Evolutionary conservation across 2,329 filamentous ascomycete species (phyloP).

Genomic region (Corynespora cassiicola): DNA sequence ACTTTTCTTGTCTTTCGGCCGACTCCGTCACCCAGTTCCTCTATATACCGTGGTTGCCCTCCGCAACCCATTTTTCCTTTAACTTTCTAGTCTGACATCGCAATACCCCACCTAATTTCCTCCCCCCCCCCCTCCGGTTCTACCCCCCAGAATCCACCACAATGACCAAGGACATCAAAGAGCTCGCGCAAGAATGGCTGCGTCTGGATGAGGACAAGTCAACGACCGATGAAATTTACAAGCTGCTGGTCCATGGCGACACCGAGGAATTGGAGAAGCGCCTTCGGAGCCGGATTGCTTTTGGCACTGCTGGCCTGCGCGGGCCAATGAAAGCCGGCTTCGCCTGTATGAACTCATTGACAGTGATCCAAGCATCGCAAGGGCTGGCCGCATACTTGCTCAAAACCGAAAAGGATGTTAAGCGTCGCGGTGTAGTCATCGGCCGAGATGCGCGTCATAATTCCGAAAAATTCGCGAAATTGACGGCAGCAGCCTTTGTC

Average conservation of each 20-base stretch:
- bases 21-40: too few relatives aligned
- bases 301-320: conserved; percentile 68
- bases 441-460: conserved; percentile 70
- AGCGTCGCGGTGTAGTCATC: conserved; percentile 61
- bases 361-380: conserved; percentile 68
- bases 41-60: too few relatives aligned
- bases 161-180: conserved; percentile 44
- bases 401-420: conserved; percentile 50
- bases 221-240: conserved; percentile 62
- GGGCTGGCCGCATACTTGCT: conserved; percentile 68
- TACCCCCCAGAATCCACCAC: conserved; percentile 1
- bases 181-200: conserved; percentile 64
- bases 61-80: too few relatives aligned
- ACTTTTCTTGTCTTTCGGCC: not conserved
- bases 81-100: too few relatives aligned
- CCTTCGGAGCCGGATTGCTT: conserved; percentile 63
- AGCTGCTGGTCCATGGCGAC: conserved; percentile 55
- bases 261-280: conserved; percentile 58
- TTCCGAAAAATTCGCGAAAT: conserved; percentile 65
- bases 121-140: not conserved
- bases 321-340: conserved; percentile 72
- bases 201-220: conserved; percentile 61
- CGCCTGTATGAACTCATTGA: conserved; percentile 65
- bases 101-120: too few relatives aligned
- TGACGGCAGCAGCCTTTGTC: conserved; percentile 66